phyloP scores from a whole-genome alignment of 2,329 filamentous ascomycete genomes.

The Botrytis elliptica region DNA sequence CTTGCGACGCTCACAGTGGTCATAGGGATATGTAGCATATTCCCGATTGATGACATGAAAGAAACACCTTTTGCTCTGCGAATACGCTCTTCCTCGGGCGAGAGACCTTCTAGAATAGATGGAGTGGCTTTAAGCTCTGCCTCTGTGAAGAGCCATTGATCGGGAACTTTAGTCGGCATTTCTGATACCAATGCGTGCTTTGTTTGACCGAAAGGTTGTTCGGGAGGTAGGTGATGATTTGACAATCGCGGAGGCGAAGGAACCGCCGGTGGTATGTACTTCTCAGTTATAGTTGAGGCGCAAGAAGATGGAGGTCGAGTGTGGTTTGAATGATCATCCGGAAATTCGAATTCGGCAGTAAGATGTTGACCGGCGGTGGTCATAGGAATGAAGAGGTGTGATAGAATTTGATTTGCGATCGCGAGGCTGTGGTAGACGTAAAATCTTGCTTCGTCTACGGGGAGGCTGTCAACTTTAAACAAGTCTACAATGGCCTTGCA shows the following conservation, averaged over 20 bases:
- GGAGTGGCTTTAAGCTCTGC: constrained; percentile 81
- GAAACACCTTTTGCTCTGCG: constrained; percentile 89
- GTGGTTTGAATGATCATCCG: constrained; percentile 15
- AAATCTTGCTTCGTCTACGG: neutral
- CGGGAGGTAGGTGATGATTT: constrained; percentile 54
- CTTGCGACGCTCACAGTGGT: constrained; percentile 88
- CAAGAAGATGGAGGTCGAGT: constrained; percentile 18
- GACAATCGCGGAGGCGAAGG: constrained; percentile 59
- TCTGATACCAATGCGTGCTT: constrained; percentile 17
- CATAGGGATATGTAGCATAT: constrained; percentile 88
- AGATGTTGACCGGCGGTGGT: constrained; percentile 19
- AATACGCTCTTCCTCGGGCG: constrained; percentile 72
- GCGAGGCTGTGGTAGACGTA: neutral
- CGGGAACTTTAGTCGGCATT: constrained; percentile 43
- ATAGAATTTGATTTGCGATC: constrained; percentile 7
- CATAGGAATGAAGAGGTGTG: constrained; percentile 17
- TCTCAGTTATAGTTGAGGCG: constrained; percentile 47
- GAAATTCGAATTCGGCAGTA: constrained; percentile 11
- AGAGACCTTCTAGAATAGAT: constrained; percentile 78
- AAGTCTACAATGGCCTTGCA: neutral
- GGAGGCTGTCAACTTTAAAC: neutral
- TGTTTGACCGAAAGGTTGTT: constrained; percentile 22
- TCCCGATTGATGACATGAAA: constrained; percentile 92
- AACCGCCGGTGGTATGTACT: constrained; percentile 55
- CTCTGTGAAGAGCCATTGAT: constrained; percentile 87